Evolutionary conservation across 805 yeast species (phyloP), one percentile per base, ranked within the genome.

Genomic region (Debaryomyces hansenii): DNA sequence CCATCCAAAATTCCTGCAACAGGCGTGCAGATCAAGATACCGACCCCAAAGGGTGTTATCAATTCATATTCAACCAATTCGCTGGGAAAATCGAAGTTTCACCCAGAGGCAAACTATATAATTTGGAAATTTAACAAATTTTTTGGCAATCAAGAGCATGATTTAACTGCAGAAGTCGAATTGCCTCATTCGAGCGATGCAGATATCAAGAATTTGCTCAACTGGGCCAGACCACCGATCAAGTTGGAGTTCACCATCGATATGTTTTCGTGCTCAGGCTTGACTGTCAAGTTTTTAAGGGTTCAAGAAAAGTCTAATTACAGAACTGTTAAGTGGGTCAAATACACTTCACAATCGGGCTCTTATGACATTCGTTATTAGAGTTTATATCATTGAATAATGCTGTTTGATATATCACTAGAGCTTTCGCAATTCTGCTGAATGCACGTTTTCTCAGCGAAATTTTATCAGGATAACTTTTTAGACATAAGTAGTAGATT

Each of bases 311-410:
- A 63, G 57, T 67, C 56, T 7, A 79, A 79, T 45, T 88, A 89
- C 66, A 70, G 77, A 21, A 83, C 96, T 0, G 82, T 87, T 18
- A 92, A 91, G 62, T 90, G 96, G 96, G 95, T 91, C 29, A 81
- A 87, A 55, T 92, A 92, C 62, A 62, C 79, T 12, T 77, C 92
- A 0, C 79, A 77, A 49, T 83, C 92, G 0, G 96, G 96, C 0
- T 79, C 86, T 5, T 90, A 88, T 56, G 97, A 91, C 51, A 75
- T 89, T 8, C 73, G 97, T 45, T 83, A 83, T 51, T 85, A 62
- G 65, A 12, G 18, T 27, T 9, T 38, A 34, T 21, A 39, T 20
- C 16, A 11, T 40, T 40, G 32, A 27, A 27, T 24, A 9, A 24
- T 24, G 27, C 10, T 3, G 18, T 15, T 10, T 20, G 27, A 14